phyloP scores from a whole-genome alignment of 31 red algal genomes.

The Pterothamnion heteromorphum region DNA sequence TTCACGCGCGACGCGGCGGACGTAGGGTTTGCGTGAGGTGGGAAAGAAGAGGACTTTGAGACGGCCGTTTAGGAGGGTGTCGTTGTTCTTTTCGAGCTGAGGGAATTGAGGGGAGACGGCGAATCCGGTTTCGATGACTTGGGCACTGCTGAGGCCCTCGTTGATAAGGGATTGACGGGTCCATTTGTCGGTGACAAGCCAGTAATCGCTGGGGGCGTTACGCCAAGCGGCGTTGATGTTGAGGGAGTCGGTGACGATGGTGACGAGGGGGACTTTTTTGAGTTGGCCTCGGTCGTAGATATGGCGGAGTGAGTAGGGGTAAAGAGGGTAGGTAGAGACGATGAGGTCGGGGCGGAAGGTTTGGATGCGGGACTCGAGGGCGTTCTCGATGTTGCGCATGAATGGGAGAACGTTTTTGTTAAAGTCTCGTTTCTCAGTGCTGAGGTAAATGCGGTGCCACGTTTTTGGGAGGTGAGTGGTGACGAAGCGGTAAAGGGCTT shows the following conservation, averaged over 20 bases:
- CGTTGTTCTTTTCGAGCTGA: not conserved
- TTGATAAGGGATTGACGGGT: constrained; percentile 6
- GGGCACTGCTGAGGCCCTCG: not conserved
- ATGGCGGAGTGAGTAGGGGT: constrained; percentile 2
- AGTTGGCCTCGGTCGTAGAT: not conserved
- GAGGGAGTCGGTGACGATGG: constrained; percentile 33
- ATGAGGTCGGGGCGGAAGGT: constrained; percentile 15
- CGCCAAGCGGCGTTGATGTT: constrained; percentile 39
- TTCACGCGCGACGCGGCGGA: not conserved
- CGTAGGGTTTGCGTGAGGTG: not conserved
- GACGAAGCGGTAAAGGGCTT: not conserved
- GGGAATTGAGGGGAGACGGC: not conserved
- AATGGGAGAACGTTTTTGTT: constrained; percentile 1
- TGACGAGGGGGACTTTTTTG: not conserved
- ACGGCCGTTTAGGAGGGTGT: not conserved
- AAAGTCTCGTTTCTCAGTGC: constrained; percentile 24
- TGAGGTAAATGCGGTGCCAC: constrained; percentile 7
- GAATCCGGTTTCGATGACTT: constrained; percentile 16
- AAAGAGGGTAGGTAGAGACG: constrained; percentile 39
- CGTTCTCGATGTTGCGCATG: constrained; percentile 1
- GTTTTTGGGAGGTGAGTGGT: constrained; percentile 25
- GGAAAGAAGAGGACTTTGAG: constrained; percentile 44
- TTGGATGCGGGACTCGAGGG: not conserved
- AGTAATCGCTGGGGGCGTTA: not conserved
- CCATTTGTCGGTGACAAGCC: constrained; percentile 21